Percentiles rank a stretch among this genome's conserved stretches.
phyloP scores from a whole-genome alignment of 2,329 filamentous ascomycete species.

The Diplocarpon rosae region DNA sequence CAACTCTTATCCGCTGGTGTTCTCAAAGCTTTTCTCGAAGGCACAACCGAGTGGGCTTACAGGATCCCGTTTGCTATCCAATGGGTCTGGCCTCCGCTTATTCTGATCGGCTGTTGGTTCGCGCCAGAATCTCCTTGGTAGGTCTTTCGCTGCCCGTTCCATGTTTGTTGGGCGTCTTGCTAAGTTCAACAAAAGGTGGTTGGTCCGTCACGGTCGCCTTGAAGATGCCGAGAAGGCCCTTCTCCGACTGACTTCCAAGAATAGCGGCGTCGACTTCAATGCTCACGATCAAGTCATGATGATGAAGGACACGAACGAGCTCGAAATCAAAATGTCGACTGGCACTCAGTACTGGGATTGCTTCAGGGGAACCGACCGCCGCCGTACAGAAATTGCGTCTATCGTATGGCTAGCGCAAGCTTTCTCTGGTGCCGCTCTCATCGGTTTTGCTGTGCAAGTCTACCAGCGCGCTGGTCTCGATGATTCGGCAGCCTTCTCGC shows the following conservation, averaged over 20 bases:
- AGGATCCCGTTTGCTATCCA: slow-evolving; percentile 28
- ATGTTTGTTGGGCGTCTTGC: neutral
- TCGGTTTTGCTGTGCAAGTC: slow-evolving; percentile 48
- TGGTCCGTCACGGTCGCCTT: slow-evolving; percentile 35
- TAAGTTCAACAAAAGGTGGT: slow-evolving; percentile 30
- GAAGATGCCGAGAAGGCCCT: slow-evolving; percentile 13
- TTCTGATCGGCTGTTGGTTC: slow-evolving; percentile 35
- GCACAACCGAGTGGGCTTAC: slow-evolving; percentile 3
- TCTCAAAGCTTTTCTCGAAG: neutral
- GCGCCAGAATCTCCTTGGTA: slow-evolving; percentile 38
- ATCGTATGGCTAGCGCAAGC: slow-evolving; percentile 53
- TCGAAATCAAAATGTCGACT: slow-evolving; percentile 35
- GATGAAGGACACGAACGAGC: slow-evolving; percentile 43
- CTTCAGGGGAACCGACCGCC: slow-evolving; percentile 35
- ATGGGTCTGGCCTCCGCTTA: slow-evolving; percentile 40
- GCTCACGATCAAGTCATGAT: slow-evolving; percentile 21
- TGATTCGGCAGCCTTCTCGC: slow-evolving; percentile 38
- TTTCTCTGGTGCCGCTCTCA: slow-evolving; percentile 49
- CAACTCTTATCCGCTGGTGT: slow-evolving; percentile 5
- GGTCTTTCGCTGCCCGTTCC: neutral
- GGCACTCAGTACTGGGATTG: slow-evolving; percentile 38
- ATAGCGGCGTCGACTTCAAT: slow-evolving; percentile 3
- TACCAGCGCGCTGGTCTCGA: slow-evolving; percentile 44
- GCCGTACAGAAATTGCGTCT: slow-evolving; percentile 39
- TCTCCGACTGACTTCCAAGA: slow-evolving; percentile 2